phyloP scores from a whole-genome alignment of 129 eudicot genomes.

The Lonicera japonica region DNA sequence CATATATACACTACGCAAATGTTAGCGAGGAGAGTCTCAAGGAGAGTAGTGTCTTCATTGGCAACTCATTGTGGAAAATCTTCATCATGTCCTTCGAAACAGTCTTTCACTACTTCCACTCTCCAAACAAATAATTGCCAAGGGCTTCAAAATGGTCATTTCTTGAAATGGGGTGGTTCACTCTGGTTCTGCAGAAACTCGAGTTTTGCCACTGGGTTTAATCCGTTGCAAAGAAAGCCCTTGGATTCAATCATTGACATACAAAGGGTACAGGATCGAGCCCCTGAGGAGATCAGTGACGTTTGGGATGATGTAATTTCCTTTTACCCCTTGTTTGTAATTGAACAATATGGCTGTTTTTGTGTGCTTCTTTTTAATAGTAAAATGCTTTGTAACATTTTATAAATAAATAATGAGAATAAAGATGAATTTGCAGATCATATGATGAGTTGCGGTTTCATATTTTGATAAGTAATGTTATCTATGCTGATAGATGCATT shows the following conservation, averaged over 20 bases:
- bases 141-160: slow-evolving; percentile 16
- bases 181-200: slow-evolving; percentile 25
- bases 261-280: slow-evolving; percentile 30
- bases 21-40: slow-evolving; percentile 13
- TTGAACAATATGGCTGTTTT: too few species aligned
- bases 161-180: slow-evolving; percentile 27
- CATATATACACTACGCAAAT: slow-evolving; percentile 21
- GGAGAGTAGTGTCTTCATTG: slow-evolving; percentile 12
- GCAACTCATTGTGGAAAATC: slow-evolving; percentile 6
- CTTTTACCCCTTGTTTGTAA: not conserved
- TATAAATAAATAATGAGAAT: too few species aligned
- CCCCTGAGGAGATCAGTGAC: slow-evolving; percentile 34
- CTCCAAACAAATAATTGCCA: slow-evolving; percentile 4
- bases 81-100: slow-evolving; percentile 5
- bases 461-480: too few species aligned
- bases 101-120: slow-evolving; percentile 4
- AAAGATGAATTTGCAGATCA: too few species aligned
- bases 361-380: too few species aligned
- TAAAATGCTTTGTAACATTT: too few species aligned
- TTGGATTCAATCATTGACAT: slow-evolving; percentile 42
- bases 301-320: slow-evolving; percentile 48
- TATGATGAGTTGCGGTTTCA: too few species aligned
- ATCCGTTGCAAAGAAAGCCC: slow-evolving; percentile 34
- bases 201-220: slow-evolving; percentile 41
- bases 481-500: too few species aligned